Evolutionary conservation across 2,329 filamentous ascomycete genomes (phyloP), one percentile per base, ranked within the genome.

Genomic region (Pestalotiopsis sp.): DNA sequence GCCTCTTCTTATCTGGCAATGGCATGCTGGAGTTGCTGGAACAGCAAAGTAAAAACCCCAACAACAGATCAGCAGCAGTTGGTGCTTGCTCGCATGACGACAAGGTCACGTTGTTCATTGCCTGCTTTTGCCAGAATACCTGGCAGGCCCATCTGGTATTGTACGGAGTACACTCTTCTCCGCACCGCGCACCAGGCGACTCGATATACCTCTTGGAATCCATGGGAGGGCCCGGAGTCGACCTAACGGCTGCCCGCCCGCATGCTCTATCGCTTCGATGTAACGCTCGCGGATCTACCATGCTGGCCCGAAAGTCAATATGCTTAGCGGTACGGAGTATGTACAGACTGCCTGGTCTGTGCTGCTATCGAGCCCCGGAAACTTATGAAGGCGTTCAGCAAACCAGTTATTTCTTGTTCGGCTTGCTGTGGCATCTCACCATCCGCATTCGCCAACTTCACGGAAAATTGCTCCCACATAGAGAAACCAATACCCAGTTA

Each of bases 31-130:
- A 14, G 13, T 7, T 12, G 7, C 20, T 62, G 59, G 57, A n/a
- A 36, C 59, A 14, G 27, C 9, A 27, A 27, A 36, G 13, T 17
- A 17, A 52, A 11, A 36, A 12, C 23, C 11, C 27, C 20, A 59
- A 27, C 59, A 36, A 27, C 12, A n/a, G 4, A 17, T 9, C 27
- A 62, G 36, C 27, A 62, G 36, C 36, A 62, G 36, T 36, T 36
- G 27, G 31, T 36, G 59, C 59, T 65, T 65, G 27, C 62, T 38
- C 40, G 62, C 62, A 65, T 65, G 62, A 49, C 38, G 38, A 20
- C 11, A 40, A 45, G 41, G 62, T 65, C 62, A 65, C 62, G 62
- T 64, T 64, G 17, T 25, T n/a, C 31, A 25, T 60, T 17, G 14
- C 57, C 17, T 17, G 20, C 4, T 4, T 17, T 60, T 14, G 25